Conservation (phyloP, 1,284 basidiomycete genomes). For the Boletellus deceptivus region DNA sequence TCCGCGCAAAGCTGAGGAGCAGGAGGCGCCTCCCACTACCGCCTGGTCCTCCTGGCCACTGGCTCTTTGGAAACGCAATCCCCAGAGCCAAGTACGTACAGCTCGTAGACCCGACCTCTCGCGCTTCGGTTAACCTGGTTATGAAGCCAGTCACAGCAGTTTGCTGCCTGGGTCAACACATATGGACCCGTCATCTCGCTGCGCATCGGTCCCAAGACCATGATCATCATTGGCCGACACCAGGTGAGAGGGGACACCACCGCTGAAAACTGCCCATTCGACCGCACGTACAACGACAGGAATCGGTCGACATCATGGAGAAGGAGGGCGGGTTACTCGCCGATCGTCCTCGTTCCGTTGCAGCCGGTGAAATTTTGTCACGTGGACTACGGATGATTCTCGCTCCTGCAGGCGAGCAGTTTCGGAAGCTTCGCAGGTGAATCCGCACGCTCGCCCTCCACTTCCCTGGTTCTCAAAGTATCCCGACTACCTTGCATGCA, state of each 20-base stretch:
- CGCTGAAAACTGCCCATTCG: background rate
- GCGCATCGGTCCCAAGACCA: conserved; percentile 28
- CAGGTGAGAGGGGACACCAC: conserved; percentile 24
- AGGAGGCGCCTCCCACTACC: conserved; percentile 25
- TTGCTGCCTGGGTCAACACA: conserved; percentile 35
- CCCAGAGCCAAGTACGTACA: conserved; percentile 27
- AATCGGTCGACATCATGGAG: conserved; percentile 45
- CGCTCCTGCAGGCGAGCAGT: conserved; percentile 33
- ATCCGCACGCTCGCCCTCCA: background rate
- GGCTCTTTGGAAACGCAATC: conserved; percentile 29
- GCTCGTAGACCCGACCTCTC: background rate
- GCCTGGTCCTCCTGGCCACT: conserved; percentile 34
- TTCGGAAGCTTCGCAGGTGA: conserved; percentile 34
- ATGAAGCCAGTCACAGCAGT: conserved; percentile 33
- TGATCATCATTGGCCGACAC: conserved; percentile 36
- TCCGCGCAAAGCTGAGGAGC: conserved; percentile 10
- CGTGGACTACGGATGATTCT: conserved; percentile 33
- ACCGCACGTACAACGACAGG: conserved; percentile 26
- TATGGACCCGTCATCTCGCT: conserved; percentile 41
- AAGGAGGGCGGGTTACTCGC: conserved; percentile 33
- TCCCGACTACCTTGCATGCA: conserved; percentile 5
- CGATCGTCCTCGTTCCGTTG: conserved; percentile 34
- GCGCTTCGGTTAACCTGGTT: background rate
- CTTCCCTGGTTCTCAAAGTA: background rate
- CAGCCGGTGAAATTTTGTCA: conserved; percentile 32